Conservation (phyloP, 805 yeast genomes). For the Brettanomyces sp. region DNA sequence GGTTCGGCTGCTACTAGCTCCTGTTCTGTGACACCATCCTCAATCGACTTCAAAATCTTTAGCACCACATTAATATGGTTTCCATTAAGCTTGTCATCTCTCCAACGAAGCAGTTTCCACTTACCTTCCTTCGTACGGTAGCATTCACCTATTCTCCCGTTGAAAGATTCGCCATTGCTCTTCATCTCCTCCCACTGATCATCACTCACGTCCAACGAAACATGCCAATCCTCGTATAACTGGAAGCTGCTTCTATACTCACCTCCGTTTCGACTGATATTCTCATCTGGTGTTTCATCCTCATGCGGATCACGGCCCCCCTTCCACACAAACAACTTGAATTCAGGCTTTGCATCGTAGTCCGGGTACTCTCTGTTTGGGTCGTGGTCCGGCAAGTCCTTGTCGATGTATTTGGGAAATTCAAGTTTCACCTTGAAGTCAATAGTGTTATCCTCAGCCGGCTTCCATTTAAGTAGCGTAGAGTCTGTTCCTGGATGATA, state of each 20-base stretch:
- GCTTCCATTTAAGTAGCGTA: conserved; percentile 89
- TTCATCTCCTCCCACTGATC: conserved; percentile 78
- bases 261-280: conserved; percentile 23
- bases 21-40: conserved; percentile 75
- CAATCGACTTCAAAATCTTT: conserved; percentile 74
- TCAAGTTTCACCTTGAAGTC: conserved; percentile 69
- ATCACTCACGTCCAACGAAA: conserved; percentile 49
- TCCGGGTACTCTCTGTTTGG: conserved; percentile 66
- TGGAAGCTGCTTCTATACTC: conserved; percentile 24
- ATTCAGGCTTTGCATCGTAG: conserved; percentile 70
- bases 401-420: conserved; percentile 51
- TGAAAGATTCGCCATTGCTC: conserved; percentile 64
- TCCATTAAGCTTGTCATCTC: conserved; percentile 89
- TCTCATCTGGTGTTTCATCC: conserved; percentile 29
- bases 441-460: conserved; percentile 88
- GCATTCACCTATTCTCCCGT: conserved; percentile 85
- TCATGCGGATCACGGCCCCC: conserved; percentile 34
- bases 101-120: conserved; percentile 81
- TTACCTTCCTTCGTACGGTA: conserved; percentile 53
- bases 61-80: conserved; percentile 76
- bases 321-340: conserved; percentile 68
- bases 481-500: conserved; percentile 85
- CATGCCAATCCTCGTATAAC: conserved; percentile 55
- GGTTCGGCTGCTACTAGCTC: conserved; percentile 56
- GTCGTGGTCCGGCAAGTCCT: conserved; percentile 55